Evolutionary conservation across 192 early-diverging fungal species (phyloP).

Genomic region (Backusella morwellensis): DNA sequence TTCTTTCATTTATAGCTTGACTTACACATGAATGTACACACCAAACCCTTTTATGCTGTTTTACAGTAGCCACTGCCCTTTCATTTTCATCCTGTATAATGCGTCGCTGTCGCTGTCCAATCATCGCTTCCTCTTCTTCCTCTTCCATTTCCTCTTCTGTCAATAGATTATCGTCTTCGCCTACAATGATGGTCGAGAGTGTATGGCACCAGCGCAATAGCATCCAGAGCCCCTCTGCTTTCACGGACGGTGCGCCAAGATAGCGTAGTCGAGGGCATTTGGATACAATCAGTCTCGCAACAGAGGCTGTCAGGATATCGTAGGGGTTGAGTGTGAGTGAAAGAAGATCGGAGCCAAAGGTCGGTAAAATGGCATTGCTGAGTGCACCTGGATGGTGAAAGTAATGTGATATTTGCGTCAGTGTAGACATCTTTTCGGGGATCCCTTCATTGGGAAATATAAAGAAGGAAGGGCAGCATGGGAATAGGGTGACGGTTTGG

Average conservation of each 20-base stretch:
- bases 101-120: background rate
- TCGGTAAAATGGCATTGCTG: slow-evolving; percentile 30
- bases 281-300: slow-evolving; percentile 20
- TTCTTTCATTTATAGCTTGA: background rate
- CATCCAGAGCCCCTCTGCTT: slow-evolving; percentile 33
- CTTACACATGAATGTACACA: slow-evolving; percentile 16
- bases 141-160: slow-evolving; percentile 14
- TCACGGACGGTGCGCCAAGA: slow-evolving; percentile 14
- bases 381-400: slow-evolving; percentile 32
- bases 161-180: slow-evolving; percentile 1
- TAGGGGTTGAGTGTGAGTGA: slow-evolving; percentile 23
- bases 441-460: slow-evolving; percentile 18
- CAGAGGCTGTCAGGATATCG: slow-evolving; percentile 20
- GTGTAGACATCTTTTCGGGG: slow-evolving; percentile 5
- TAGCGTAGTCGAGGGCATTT: slow-evolving; percentile 25
- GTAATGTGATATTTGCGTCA: slow-evolving; percentile 25
- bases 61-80: slow-evolving; percentile 16
- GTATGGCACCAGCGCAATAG: slow-evolving; percentile 23
- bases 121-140: background rate
- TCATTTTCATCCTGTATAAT: slow-evolving; percentile 18
- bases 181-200: slow-evolving; percentile 22
- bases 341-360: slow-evolving; percentile 26
- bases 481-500: background rate
- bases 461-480: slow-evolving; percentile 24
- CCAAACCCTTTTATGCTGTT: slow-evolving; percentile 31